Base-by-base conservation (phyloP, 129 eudicot genomes). In the Mikania micrantha region DNA sequence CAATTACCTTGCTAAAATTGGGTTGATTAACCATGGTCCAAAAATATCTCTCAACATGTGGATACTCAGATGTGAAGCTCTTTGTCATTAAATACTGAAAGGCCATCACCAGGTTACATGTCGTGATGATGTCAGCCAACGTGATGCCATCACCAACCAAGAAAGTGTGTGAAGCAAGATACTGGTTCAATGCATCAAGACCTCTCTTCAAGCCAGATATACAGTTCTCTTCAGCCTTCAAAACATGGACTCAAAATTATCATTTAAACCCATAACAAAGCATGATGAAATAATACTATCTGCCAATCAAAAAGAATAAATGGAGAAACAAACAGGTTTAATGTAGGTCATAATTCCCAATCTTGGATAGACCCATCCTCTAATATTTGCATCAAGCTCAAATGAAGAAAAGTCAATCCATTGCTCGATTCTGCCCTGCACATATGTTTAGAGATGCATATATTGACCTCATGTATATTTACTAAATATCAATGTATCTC, bases 11-110 rank as follows among this genome's bases (percentile, higher is more conserved):
- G 50, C 73, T 75, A 71, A 93, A 77, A 12, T 84, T 84, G 3
- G 99, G 96, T 71, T 93, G 99, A 56, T 93, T 93, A 59, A 85
- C 82, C 92, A 93, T 59, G 64, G 99, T 93, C 99, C 96, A 93
- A 42, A 93, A 82, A 60, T 93, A 93, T 81, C 99, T 93, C 81
- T 93, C 99, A 10, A 93, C 95, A 73, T 93, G 99, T n/a, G 99
- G 95, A 78, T 78, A 88, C 52, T 84, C 95, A 21, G 83, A 64
- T 6, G 99, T 86, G 73, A 93, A 89, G 70, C 80, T 83, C 84
- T 89, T 93, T 4, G 93, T 77, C 80, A 85, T 31, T 57, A 86
- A 9, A 9, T 0, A 3, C 42, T 56, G 64, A 50, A 86, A 80
- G 25, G 95, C 99, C 22, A 20, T 0, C 16, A 32, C 47, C 69